Conservation (phyloP, 257 asterid genomes). For the Solanum acaule region DNA sequence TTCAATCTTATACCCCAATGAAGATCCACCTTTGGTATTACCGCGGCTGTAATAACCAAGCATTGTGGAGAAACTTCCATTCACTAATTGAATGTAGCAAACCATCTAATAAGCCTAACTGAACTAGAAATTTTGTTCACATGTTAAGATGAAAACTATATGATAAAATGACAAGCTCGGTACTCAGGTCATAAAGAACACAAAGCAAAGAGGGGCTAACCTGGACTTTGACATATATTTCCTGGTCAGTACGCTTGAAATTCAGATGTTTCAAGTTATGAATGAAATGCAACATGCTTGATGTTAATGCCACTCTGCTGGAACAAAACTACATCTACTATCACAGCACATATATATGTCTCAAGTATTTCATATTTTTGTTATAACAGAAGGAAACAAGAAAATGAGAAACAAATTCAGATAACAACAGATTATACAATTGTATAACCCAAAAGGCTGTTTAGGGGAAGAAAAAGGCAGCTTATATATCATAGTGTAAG, state of each 20-base stretch:
- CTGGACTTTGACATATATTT: background rate
- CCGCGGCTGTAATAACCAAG: background rate
- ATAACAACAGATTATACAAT: background rate
- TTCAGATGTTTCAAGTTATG: background rate
- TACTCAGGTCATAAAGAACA: background rate
- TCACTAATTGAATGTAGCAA: background rate
- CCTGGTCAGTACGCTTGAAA: background rate
- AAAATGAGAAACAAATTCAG: background rate
- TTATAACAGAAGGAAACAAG: background rate
- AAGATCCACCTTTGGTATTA: background rate
- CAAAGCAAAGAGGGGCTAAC: background rate
- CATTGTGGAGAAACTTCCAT: background rate
- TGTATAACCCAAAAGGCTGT: background rate
- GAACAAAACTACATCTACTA: background rate
- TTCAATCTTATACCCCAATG: background rate
- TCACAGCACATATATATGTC: background rate
- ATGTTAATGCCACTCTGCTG: background rate
- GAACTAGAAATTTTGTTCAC: background rate
- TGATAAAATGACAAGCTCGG: background rate
- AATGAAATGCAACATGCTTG: background rate
- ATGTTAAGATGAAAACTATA: background rate
- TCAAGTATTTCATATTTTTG: background rate
- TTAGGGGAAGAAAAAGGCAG: background rate
- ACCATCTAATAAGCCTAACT: background rate
- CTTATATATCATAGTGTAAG: background rate